Percentiles rank a stretch among this genome's conserved stretches.
phyloP scores from a whole-genome alignment of 2,329 filamentous ascomycete genomes.

The Trichoderma atroviride region DNA sequence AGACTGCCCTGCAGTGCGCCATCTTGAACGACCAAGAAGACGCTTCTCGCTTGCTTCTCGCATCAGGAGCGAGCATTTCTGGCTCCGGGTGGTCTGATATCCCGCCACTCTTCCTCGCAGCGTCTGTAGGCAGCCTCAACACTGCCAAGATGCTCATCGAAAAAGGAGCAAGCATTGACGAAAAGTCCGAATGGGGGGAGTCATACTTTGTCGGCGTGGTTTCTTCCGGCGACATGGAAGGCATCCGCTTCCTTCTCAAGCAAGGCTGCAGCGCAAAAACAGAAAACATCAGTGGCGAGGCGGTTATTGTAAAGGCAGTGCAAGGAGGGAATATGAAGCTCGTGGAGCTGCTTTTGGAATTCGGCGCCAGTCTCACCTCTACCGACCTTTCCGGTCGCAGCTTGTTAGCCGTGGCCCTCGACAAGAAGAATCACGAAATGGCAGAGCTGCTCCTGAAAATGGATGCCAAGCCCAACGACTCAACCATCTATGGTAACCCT shows the following conservation, averaged over 20 bases:
- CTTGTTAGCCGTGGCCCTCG: slow-evolving; percentile 37
- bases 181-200: slow-evolving; percentile 36
- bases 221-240: slow-evolving; percentile 32
- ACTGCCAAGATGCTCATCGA: slow-evolving; percentile 36
- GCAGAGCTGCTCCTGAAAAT: slow-evolving; percentile 39
- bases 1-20: slow-evolving; percentile 41
- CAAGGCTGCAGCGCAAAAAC: slow-evolving; percentile 38
- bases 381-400: slow-evolving; percentile 38
- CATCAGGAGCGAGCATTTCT: slow-evolving; percentile 37
- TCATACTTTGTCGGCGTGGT: slow-evolving; percentile 39
- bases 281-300: slow-evolving; percentile 34
- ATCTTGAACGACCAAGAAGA: slow-evolving; percentile 38
- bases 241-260: slow-evolving; percentile 37
- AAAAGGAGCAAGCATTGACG: slow-evolving; percentile 38
- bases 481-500: slow-evolving; percentile 37
- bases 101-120: slow-evolving; percentile 42
- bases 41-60: slow-evolving; percentile 40
- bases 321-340: slow-evolving; percentile 36
- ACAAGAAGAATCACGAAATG: slow-evolving; percentile 37
- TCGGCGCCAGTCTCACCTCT: slow-evolving; percentile 42
- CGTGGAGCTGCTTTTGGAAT: slow-evolving; percentile 36
- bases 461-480: slow-evolving; percentile 40
- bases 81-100: slow-evolving; percentile 32
- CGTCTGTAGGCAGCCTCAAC: slow-evolving; percentile 35
- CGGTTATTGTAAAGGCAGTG: slow-evolving; percentile 36